Evolutionary conservation across 129 eudicot genomes (phyloP).

Genomic region (Smallanthus sonchifolius): DNA sequence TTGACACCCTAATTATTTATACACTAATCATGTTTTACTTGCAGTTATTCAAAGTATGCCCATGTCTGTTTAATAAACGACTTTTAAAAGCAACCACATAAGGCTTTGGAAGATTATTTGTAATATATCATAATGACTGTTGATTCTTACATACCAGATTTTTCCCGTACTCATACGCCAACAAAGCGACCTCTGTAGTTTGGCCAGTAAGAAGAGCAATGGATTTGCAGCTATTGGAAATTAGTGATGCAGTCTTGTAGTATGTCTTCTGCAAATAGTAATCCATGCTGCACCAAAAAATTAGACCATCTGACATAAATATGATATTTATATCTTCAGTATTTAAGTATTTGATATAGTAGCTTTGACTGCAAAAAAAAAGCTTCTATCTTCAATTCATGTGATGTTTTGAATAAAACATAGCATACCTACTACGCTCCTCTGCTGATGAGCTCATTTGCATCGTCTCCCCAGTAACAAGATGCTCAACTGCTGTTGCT

Average conservation of each 20-base stretch:
- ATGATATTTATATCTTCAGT: too few relatives aligned
- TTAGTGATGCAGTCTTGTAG: conserved; percentile 85
- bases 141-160: conserved; percentile 59
- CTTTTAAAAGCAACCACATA: not conserved
- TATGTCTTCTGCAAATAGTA: conserved; percentile 84
- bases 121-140: not conserved
- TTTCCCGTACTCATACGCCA: conserved; percentile 83
- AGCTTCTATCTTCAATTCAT: too few relatives aligned
- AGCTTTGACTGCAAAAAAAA: too few relatives aligned
- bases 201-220: conserved; percentile 89
- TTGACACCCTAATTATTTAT: too few relatives aligned
- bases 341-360: too few relatives aligned
- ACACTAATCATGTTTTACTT: not conserved
- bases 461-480: conserved; percentile 98
- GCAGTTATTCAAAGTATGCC: not conserved
- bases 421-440: conserved; percentile 68
- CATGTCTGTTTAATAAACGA: not conserved
- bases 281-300: conserved; percentile 58
- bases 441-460: conserved; percentile 78
- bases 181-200: conserved; percentile 68
- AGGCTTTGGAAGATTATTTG: not conserved
- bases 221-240: conserved; percentile 87
- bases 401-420: not conserved
- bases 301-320: not conserved
- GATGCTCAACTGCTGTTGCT: conserved; percentile 81